A percentile compares a stretch with the other conserved stretches of the same genome.
Evolutionary conservation across 257 asterid genomes (phyloP).

Genomic region (Salvia hispanica): DNA sequence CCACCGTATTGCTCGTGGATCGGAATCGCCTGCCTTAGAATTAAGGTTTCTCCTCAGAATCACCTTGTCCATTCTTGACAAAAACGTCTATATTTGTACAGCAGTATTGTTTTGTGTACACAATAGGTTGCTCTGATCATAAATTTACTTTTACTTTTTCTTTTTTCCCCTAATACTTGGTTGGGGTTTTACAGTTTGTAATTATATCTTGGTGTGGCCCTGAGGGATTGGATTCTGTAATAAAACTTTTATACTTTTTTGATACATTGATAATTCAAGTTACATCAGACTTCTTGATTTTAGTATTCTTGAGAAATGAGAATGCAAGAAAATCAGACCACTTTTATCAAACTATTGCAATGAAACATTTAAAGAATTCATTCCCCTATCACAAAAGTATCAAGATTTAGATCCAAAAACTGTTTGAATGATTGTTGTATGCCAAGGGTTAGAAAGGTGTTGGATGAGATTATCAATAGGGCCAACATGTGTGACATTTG

Average conservation of each 20-base stretch:
- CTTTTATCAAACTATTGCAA: not conserved
- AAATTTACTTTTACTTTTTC: not conserved
- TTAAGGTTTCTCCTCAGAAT: slow-evolving; percentile 15
- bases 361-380: slow-evolving; percentile 1
- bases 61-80: slow-evolving; percentile 32
- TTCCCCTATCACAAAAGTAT: slow-evolving; percentile 1
- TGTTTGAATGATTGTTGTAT: slow-evolving; percentile 70
- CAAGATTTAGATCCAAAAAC: slow-evolving; percentile 51
- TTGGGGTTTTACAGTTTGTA: slow-evolving; percentile 23
- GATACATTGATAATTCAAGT: slow-evolving; percentile 8
- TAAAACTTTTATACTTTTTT: not conserved
- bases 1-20: slow-evolving; percentile 11
- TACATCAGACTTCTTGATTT: not conserved
- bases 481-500: slow-evolving; percentile 82
- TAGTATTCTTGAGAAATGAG: too few relatives aligned
- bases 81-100: slow-evolving; percentile 36
- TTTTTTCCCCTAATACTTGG: slow-evolving; percentile 13
- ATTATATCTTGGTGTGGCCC: slow-evolving; percentile 29
- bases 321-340: too few relatives aligned
- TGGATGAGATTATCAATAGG: slow-evolving; percentile 75
- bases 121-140: slow-evolving; percentile 33
- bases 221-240: slow-evolving; percentile 33
- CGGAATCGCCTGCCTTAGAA: slow-evolving; percentile 23
- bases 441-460: slow-evolving; percentile 86
- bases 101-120: slow-evolving; percentile 33